Conservation (phyloP, 305 asterid genomes). For the Plantago coronopus region DNA sequence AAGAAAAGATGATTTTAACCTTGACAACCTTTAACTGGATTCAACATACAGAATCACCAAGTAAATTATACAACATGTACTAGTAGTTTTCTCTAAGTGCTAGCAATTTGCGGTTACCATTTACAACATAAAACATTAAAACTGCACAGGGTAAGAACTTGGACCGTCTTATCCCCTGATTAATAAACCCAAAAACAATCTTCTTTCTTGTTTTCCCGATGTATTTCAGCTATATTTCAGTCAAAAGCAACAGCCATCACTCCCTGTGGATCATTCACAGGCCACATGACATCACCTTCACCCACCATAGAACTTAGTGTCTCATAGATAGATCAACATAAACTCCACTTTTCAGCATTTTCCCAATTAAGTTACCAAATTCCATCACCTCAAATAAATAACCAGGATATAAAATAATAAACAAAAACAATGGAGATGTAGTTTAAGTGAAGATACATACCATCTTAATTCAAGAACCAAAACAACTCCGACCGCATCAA, state of each 20-base stretch:
- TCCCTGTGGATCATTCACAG: not conserved
- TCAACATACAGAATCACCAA: constrained; percentile 6
- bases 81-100: not conserved
- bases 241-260: too few species aligned
- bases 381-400: constrained; percentile 5
- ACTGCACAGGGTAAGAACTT: not conserved
- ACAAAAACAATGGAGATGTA: constrained; percentile 6
- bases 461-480: constrained; percentile 31
- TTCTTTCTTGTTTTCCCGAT: not conserved
- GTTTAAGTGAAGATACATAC: constrained; percentile 24
- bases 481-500: constrained; percentile 20
- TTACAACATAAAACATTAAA: not conserved
- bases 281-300: too few species aligned
- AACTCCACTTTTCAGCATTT: constrained; percentile 12
- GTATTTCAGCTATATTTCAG: too few species aligned
- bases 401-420: constrained; percentile 1
- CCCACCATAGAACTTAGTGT: too few species aligned
- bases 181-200: not conserved
- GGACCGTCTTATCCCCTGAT: not conserved
- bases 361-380: not conserved
- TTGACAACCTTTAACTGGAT: constrained; percentile 14
- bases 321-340: not conserved
- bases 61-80: not conserved
- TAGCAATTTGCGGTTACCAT: not conserved
- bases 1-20: constrained; percentile 16